Evolutionary conservation across 352 stramenopile species (phyloP), one percentile per base, ranked within the genome.

Genomic region (Pythium aquatile): DNA sequence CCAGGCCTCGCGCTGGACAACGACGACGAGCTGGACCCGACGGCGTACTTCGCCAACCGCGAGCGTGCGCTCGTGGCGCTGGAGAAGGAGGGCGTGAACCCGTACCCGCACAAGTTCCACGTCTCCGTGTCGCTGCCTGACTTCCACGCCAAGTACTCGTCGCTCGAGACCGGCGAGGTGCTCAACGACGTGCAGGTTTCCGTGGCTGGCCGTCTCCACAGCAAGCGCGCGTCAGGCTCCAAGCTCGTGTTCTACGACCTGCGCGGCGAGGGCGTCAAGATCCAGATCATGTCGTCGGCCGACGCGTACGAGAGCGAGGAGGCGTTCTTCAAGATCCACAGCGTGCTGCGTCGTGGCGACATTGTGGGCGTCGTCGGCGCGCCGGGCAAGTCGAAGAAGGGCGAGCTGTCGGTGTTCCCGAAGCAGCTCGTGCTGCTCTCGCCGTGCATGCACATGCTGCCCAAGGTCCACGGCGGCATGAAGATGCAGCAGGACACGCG

Each of bases 191-290:
- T 85, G 28, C 64, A 85, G 1, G 88, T 98, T 40, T 92, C 91
- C 11, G 80, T 99, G 30, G 97, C 98, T 3, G 97, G 97, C 39
- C 93, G 98, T 20, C 88, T 99, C 55, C 89, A 97, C 63, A 97
- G 86, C 66, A 98, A 99, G 78, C 91, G 97, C 67, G 81, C 85
- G 56, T 97, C 98, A 52, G 97, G 97, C 55, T 96, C 80, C 53
- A 97, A 99, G 79, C 82, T 99, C 30, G 90, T 98, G 56, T 99
- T 99, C 77, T 99, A 99, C 76, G 97, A 98, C 78, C 63, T 99
- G 46, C 88, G 96, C 47, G 96, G 88, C 2, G 96, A 99, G 64
- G 95, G 96, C 63, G 80, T 80, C 47, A 98, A 98, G 75, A 78
- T 99, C 46, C 98, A 99, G 83, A 85, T 99, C 66, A 99, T 99